Evolutionary conservation across 495 filamentous ascomycete genomes (phyloP), one percentile per base, ranked within the genome.

Genomic region (Penicillium cataractarum): DNA sequence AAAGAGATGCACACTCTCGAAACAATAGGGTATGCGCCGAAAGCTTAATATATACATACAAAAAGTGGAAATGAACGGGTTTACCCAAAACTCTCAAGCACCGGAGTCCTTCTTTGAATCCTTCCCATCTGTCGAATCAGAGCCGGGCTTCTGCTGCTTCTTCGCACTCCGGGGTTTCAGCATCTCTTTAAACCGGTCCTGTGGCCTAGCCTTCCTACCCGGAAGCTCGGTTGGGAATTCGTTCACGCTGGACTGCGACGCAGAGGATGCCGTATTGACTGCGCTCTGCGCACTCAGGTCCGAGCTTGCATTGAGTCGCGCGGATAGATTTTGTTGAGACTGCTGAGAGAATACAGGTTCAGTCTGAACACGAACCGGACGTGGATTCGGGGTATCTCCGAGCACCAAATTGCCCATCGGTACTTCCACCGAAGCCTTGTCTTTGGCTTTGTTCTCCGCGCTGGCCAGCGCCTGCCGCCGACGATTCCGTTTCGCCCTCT

Each of bases 361-460:
- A 0, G 64, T 62, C n/a, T 60, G 56, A 15, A 21, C 37, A 21
- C 44, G 56, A 9, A 49, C 22, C 8, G 26, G 21, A 26, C n/a
- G 48, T 39, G 46, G 6, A 26, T 32, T 40, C 10, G 35, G 21
- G 6, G 58, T 31, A 10, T 58, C 48, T 2, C 66, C 66, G 24
- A 77, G 49, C 0, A 66, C 58, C 9, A 77, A 58, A 22, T 62
- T 68, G 33, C 68, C 63, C 62, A 77, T 31, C 7, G 65, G 65
- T 2, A 58, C 57, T 15, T 70, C 64, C 12, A 68, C 44, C 9
- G 60, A 33, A 10, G 35, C 31, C 5, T 62, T 29, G 0, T 55
- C 55, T 33, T 55, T 35, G 2, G 17, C 22, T 13, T 24, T 54
- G 15, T 42, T 57, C 17, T 60, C 31, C 5, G 51, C 57, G 27